phyloP scores from a whole-genome alignment of 805 yeast species.

The Spathaspora arborariae region DNA sequence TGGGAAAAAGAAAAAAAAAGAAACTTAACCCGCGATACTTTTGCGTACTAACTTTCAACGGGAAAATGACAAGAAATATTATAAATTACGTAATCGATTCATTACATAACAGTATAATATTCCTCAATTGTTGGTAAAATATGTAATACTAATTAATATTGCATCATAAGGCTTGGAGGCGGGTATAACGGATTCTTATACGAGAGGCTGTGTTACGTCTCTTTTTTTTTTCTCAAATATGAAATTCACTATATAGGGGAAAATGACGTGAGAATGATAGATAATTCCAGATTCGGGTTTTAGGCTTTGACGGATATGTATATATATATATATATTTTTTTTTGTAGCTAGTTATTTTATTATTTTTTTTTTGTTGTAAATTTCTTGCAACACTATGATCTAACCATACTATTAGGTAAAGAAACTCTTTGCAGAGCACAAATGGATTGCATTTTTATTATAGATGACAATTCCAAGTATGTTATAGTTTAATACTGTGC shows the following conservation, averaged over 20 bases:
- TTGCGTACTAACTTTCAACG: background rate
- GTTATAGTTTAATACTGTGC: background rate
- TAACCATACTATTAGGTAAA: background rate
- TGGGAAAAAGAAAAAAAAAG: background rate
- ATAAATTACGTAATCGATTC: background rate
- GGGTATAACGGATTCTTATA: background rate
- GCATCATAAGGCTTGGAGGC: background rate
- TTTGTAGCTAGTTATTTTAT: background rate
- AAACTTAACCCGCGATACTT: background rate
- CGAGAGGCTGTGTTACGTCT: background rate
- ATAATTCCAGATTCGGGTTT: too few relatives aligned
- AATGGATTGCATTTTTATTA: background rate
- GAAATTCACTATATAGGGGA: too few relatives aligned
- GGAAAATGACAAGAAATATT: background rate
- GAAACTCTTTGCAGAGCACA: background rate
- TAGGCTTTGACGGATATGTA: too few relatives aligned
- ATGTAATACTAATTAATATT: background rate
- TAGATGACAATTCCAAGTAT: background rate
- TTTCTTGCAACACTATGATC: too few relatives aligned
- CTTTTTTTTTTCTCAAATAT: too few relatives aligned
- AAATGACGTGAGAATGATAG: too few relatives aligned
- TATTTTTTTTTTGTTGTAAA: background rate
- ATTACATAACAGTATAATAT: background rate
- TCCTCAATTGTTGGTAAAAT: background rate
- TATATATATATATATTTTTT: too few relatives aligned